A percentile compares a stretch with the other conserved stretches of the same genome.
These are phyloP conservation scores for Leptodontidium sp. DNA, from an alignment of 2,329 filamentous ascomycete genomes.

Conservation along the genomic window DNA sequence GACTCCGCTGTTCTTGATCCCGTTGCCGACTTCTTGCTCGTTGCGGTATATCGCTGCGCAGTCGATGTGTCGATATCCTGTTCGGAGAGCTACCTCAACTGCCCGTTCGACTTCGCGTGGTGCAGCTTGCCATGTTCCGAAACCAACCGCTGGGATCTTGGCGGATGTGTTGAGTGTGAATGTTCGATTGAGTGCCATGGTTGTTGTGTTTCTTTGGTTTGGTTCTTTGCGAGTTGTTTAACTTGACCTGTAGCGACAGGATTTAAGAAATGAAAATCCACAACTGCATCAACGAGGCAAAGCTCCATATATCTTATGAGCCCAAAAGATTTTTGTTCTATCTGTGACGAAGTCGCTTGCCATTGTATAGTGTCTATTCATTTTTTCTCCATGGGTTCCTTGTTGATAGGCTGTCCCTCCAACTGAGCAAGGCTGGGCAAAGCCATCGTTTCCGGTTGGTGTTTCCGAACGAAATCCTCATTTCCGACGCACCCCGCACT, in stretches of 20 bases:
- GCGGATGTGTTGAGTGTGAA: conserved; percentile 46
- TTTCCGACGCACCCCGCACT: conserved; percentile 10
- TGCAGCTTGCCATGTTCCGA: conserved; percentile 55
- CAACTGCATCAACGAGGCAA: too few species aligned
- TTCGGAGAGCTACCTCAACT: conserved; percentile 58
- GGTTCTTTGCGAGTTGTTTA: too few species aligned
- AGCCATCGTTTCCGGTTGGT: background rate
- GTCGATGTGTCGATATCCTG: conserved; percentile 22
- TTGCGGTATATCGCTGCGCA: conserved; percentile 24
- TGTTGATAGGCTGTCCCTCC: background rate
- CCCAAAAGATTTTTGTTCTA: background rate
- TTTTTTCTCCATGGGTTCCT: background rate
- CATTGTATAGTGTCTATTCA: too few species aligned
- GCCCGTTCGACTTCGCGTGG: conserved; percentile 51
- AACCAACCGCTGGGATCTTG: conserved; percentile 51
- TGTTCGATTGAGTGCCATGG: background rate
- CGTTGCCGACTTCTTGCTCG: conserved; percentile 48
- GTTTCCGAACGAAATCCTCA: background rate
- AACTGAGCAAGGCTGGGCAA: background rate
- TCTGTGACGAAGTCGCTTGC: too few species aligned
- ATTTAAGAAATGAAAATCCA: too few species aligned
- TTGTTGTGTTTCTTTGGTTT: background rate
- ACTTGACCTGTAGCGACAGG: too few species aligned
- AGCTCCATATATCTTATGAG: background rate
- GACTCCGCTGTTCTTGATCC: conserved; percentile 49